A percentile compares a stretch with the other conserved stretches of the same genome.
Evolutionary conservation across 139 green algal genomes (phyloP).

Genomic region (Ettlia oleoabundans): DNA sequence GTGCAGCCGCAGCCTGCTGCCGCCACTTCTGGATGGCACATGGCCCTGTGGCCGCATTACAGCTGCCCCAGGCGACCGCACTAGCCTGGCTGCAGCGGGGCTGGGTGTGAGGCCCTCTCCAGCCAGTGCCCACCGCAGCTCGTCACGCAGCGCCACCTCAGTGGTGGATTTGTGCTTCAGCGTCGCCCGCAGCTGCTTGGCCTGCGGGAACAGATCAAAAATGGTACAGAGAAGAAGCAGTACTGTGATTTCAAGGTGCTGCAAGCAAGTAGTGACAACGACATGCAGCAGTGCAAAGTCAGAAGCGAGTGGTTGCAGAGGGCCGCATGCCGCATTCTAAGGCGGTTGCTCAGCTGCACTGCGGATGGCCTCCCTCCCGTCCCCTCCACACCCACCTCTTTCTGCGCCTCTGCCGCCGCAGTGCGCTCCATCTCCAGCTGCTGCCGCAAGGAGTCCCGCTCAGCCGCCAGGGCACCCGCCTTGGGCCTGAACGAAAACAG

Average conservation of each 20-base stretch:
- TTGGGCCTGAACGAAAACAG: constrained; percentile 12
- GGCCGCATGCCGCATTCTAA: too few relatives aligned
- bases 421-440: constrained; percentile 42
- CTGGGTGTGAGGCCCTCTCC: constrained; percentile 7
- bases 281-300: too few relatives aligned
- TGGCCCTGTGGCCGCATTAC: not conserved
- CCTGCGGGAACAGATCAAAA: not conserved
- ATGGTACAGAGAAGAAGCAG: too few relatives aligned
- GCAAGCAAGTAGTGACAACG: too few relatives aligned
- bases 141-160: constrained; percentile 12
- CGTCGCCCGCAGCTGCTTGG: constrained; percentile 1
- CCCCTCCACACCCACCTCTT: too few relatives aligned
- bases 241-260: too few relatives aligned
- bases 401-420: constrained; percentile 23
- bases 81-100: not conserved
- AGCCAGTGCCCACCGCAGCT: constrained; percentile 26
- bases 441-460: constrained; percentile 23
- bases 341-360: too few relatives aligned
- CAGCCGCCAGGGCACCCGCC: not conserved
- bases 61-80: not conserved
- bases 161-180: constrained; percentile 7
- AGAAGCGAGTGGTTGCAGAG: too few relatives aligned
- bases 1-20: not conserved
- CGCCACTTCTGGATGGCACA: not conserved
- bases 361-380: too few relatives aligned